These are phyloP conservation scores for Epichloe aotearoae DNA, from an alignment of 2,329 filamentous ascomycete species.

Conservation along the genomic window DNA sequence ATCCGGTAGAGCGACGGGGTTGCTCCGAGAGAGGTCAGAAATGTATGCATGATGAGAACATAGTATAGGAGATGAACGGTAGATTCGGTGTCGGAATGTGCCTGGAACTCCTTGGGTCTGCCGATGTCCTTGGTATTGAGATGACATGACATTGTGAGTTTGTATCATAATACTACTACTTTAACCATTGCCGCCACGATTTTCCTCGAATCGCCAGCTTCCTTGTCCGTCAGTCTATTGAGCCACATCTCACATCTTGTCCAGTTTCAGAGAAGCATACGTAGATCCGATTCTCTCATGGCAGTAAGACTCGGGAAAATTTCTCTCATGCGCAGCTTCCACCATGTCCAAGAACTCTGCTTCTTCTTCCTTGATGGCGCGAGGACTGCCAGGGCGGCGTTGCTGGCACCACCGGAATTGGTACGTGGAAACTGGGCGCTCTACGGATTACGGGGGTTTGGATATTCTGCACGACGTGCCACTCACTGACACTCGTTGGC, in stretches of 20 bases:
- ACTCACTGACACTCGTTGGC: no score
- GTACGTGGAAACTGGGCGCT: no score
- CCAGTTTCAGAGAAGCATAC: not conserved
- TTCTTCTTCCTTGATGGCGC: not conserved
- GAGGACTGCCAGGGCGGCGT: not conserved
- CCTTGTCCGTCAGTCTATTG: not conserved
- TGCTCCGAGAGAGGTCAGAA: no score
- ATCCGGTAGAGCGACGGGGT: not conserved
- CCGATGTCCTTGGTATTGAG: no score
- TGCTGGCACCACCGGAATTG: not conserved
- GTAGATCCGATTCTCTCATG: not conserved
- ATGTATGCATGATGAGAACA: no score
- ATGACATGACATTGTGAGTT: no score
- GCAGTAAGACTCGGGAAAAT: not conserved
- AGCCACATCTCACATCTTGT: not conserved
- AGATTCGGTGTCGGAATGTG: no score
- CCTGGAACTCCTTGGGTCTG: no score
- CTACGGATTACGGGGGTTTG: no score
- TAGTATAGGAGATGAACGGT: no score
- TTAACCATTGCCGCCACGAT: not conserved
- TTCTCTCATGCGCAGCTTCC: not conserved
- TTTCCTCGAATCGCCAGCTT: not conserved
- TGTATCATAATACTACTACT: not conserved
- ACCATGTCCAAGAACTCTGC: not conserved
- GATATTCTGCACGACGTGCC: no score